These are phyloP conservation scores for Suillus placidus DNA, from an alignment of 768 basidiomycete genomes.

Conservation along the genomic window DNA sequence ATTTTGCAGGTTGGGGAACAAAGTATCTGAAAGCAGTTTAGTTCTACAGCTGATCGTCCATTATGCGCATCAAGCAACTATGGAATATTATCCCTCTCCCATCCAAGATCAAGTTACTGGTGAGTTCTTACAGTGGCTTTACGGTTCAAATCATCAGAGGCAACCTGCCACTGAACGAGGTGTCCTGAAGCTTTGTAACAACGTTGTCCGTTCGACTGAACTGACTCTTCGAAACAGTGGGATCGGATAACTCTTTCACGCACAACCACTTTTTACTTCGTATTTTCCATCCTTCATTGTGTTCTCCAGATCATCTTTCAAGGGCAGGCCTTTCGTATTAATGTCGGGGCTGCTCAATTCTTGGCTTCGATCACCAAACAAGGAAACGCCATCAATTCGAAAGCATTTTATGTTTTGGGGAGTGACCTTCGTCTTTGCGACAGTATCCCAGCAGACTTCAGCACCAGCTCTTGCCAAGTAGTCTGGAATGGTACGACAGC, in stretches of 20 bases:
- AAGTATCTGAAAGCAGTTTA: background rate
- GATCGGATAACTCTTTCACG: conserved; percentile 69
- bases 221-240: conserved; percentile 48
- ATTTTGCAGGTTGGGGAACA: background rate
- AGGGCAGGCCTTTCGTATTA: conserved; percentile 65
- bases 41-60: conserved; percentile 4
- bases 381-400: conserved; percentile 49
- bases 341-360: conserved; percentile 56
- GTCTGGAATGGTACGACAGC: conserved; percentile 53
- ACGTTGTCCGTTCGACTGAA: background rate
- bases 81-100: conserved; percentile 41
- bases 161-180: background rate
- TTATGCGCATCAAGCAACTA: conserved; percentile 45
- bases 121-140: conserved; percentile 32
- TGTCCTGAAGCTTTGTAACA: background rate
- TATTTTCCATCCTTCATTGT: conserved; percentile 69
- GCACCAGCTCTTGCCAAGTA: conserved; percentile 46
- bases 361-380: conserved; percentile 52
- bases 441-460: conserved; percentile 44
- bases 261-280: conserved; percentile 65
- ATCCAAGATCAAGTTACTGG: conserved; percentile 49
- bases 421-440: conserved; percentile 61
- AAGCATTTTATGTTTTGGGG: conserved; percentile 47
- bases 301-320: conserved; percentile 70
- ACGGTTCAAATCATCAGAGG: background rate